phyloP scores from a whole-genome alignment of 257 asterid genomes.

The Ilex aquifolium region DNA sequence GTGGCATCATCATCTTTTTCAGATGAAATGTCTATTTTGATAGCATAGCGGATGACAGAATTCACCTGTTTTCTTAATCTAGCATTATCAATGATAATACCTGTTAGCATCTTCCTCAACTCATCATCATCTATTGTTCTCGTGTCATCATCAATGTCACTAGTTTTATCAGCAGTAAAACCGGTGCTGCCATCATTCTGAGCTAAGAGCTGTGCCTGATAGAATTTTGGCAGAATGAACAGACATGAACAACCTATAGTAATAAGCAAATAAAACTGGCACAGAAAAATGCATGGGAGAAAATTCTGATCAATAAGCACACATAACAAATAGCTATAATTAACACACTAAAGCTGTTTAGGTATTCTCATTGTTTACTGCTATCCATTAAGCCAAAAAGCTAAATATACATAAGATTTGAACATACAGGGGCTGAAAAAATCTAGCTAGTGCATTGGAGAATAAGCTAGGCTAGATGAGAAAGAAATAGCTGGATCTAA shows the following conservation, averaged over 20 bases:
- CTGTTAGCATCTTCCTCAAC: conserved; percentile 44
- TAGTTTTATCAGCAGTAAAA: conserved; percentile 25
- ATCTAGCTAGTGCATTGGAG: no score
- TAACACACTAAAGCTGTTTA: no score
- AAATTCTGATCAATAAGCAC: no score
- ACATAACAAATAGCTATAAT: no score
- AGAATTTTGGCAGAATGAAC: conserved; percentile 5
- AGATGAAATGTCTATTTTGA: conserved; percentile 34
- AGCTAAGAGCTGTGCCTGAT: conserved; percentile 45
- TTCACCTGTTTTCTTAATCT: conserved; percentile 71
- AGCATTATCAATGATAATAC: conserved; percentile 55
- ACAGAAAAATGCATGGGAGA: no score
- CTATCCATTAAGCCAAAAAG: no score
- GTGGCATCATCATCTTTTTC: conserved; percentile 29
- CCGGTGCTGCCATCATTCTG: conserved; percentile 28
- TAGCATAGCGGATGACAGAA: conserved; percentile 41
- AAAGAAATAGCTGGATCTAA: no score
- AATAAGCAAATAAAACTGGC: no score
- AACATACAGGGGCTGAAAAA: no score
- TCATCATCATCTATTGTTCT: conserved; percentile 36
- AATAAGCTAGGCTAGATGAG: no score
- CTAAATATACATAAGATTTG: no score
- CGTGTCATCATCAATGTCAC: conserved; percentile 17
- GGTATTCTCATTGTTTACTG: no score
- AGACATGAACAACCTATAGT: not conserved